These are phyloP conservation scores for Carallia brachiata DNA, from an alignment of 345 rosid genomes.

Conservation along the genomic window DNA sequence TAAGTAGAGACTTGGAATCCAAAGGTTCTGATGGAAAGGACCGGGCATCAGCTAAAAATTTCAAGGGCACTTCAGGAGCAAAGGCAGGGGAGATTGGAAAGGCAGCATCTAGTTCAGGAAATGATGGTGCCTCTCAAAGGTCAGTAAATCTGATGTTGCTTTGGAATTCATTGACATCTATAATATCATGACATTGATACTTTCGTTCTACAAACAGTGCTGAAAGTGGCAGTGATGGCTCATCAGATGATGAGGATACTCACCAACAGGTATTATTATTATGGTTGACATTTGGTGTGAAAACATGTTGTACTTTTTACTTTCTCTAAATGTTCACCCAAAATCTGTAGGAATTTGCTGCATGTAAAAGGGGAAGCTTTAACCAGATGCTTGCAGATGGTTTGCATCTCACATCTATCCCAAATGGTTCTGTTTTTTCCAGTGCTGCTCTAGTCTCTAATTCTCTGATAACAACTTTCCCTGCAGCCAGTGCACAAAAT, in stretches of 20 bases:
- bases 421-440: constrained; percentile 1
- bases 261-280: constrained; percentile 54
- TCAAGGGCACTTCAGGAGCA: constrained; percentile 56
- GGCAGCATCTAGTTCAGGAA: constrained; percentile 81
- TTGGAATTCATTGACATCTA: background rate
- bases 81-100: constrained; percentile 62
- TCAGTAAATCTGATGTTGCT: constrained; percentile 13
- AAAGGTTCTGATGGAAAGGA: constrained; percentile 57
- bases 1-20: constrained; percentile 45
- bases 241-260: constrained; percentile 75
- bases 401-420: constrained; percentile 23
- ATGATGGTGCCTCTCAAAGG: constrained; percentile 87
- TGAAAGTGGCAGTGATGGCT: constrained; percentile 88
- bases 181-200: background rate
- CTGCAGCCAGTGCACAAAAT: constrained; percentile 62
- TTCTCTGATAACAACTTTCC: constrained; percentile 11
- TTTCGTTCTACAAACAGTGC: constrained; percentile 39
- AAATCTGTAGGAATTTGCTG: constrained; percentile 48
- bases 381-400: constrained; percentile 89
- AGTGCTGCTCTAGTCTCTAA: constrained; percentile 17
- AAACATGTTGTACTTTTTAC: constrained; percentile 3
- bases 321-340: background rate
- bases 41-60: constrained; percentile 54
- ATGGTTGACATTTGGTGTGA: background rate
- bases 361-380: constrained; percentile 61